Base-by-base conservation (phyloP, 441 rosid genomes). In the Mallotus repandus region DNA sequence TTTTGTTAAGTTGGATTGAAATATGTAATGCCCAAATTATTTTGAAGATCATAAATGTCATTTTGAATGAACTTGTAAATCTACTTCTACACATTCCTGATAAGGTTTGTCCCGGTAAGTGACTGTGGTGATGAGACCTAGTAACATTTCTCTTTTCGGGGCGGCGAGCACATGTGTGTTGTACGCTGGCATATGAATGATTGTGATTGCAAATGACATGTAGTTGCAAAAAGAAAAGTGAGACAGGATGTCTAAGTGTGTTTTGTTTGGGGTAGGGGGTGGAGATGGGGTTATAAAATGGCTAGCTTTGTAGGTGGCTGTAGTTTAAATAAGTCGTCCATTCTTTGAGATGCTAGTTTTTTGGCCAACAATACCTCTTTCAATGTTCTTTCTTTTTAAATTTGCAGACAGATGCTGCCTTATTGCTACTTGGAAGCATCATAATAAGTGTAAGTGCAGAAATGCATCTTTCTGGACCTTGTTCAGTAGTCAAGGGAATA, bases 391-490 rank as follows among this genome's bases (percentile, higher is more conserved):
- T 77, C 66, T 66, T 12, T 80, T 70, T 71, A 68, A 76, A 72
- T 29, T 69, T 86, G 85, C 88, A 96, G 99, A 96, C 87, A 67
- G 98, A 93, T 87, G 92, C 94, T 79, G 85, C 88, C 81, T 76
- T 96, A 76, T 68, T 84, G 63, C 92, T 93, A 63, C 92, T 96
- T 69, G 99, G 97, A 71, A 83, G 74, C 85, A 86, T 96, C 65
- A 74, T 89, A 70, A 80, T 89, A 69, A 80, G 77, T 73, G 98
- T 96, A 81, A 88, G 97, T 87, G 68, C 19, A 53, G 54, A 41
- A 62, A 54, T 61, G 62, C 48, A 12, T 77, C 56, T 56, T 60
- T 60, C 60, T 22, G 58, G 58, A 58, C 9, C 64, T 43, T 29
- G 22, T 12, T 77, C 38, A 69, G 72, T 68, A 58, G 54, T 41